Conservation (phyloP, 1,284 basidiomycete species). For the Rhizopogon parksii region DNA sequence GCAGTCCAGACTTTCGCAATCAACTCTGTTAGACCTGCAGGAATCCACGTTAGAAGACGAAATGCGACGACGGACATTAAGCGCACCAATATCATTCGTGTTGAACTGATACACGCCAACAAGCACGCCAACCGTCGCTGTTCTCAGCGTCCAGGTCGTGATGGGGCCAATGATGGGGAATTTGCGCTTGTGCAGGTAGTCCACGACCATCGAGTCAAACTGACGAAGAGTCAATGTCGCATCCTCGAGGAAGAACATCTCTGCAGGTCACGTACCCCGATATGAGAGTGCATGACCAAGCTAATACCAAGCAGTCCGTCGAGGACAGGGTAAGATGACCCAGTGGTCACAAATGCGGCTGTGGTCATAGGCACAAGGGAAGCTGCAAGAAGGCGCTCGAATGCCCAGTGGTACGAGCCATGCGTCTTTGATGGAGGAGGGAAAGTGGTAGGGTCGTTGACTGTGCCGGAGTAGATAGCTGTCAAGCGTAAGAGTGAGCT, state of each 20-base stretch:
- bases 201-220: conserved; percentile 72
- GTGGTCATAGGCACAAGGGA: conserved; percentile 84
- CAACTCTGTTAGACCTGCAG: conserved; percentile 64
- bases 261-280: conserved; percentile 56
- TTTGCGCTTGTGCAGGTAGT: conserved; percentile 94
- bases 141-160: conserved; percentile 69
- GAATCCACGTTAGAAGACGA: conserved; percentile 1
- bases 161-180: conserved; percentile 75
- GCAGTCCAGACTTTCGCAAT: conserved; percentile 62
- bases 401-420: conserved; percentile 97
- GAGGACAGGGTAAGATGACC: conserved; percentile 70
- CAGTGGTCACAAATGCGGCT: conserved; percentile 70
- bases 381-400: conserved; percentile 88
- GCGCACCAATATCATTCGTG: conserved; percentile 91
- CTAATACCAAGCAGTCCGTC: conserved; percentile 86
- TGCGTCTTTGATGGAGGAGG: conserved; percentile 76
- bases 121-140: conserved; percentile 76
- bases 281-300: conserved; percentile 91
- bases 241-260: not conserved
- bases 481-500: conserved; percentile 7
- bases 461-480: conserved; percentile 91
- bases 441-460: conserved; percentile 92
- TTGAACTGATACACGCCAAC: conserved; percentile 96
- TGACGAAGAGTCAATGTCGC: conserved; percentile 21
- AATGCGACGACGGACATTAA: conserved; percentile 6